Base-by-base conservation (phyloP, 2,329 filamentous ascomycete species). In the Pseudonectria foliicola region DNA sequence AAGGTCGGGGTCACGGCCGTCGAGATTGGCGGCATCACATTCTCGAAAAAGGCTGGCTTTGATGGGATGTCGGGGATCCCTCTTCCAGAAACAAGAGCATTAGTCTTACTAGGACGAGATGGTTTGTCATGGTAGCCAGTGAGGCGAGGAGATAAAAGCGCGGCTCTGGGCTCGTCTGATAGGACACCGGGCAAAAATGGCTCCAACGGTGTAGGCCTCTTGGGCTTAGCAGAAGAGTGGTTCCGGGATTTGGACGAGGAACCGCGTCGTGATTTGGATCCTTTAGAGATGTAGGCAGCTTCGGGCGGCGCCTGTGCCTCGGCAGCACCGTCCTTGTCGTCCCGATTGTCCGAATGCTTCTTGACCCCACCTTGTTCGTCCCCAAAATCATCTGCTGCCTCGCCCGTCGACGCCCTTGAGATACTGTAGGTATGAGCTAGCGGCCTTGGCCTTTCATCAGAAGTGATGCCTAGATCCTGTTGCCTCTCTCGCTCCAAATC, bases 41-140 rank as follows among this genome's bases (percentile, higher is more conserved):
- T 62, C 30, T 64, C 62, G 28, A 63, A 64, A 29, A 65, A 63
- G 0, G 54, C 54, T 5, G 61, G 56, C 26, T 57, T 59, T 2
- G 53, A 39, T 5, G 62, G 56, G 13, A 62, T 52, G 27, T 62
- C 61, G 3, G 59, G 56, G 8, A 63, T 53, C 8, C 46, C 48
- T 14, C 54, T 50, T 25, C 45, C 37, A 4, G 57, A 48, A 2
- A 54, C 35, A 6, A 46, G 42, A 4, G 48, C 38, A n/a, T 33
- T 47, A 1, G 52, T 39, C 37, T 59, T 63, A 1, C 54, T 38
- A n/a, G 53, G 39, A 15, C 59, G 52, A 13, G 44, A 39, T 14
- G 57, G 44, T 42, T 62, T 65, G n/a, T 66, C 62, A 15, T 55
- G 52, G 13, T 54, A 50, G 10, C 45, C 48, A 23, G 49, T 53